Conservation (phyloP, 2,329 filamentous ascomycete species). For the Paecilomyces formosus region DNA sequence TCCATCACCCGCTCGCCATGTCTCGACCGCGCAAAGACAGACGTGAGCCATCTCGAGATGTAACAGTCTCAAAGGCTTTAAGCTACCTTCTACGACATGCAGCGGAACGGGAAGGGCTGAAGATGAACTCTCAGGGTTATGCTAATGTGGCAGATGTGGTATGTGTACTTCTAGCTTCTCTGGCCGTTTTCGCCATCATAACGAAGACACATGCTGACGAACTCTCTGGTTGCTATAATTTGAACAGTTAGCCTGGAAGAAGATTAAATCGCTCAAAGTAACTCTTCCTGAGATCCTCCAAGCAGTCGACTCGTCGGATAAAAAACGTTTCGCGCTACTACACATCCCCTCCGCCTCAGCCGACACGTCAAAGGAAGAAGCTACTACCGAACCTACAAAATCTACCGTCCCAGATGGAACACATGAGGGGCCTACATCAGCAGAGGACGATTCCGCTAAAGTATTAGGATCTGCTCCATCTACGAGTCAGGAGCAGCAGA, state of each 20-base stretch:
- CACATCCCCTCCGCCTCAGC: conserved; percentile 33
- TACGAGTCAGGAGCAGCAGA: conserved; percentile 22
- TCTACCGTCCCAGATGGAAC: conserved; percentile 9
- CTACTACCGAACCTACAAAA: conserved; percentile 11
- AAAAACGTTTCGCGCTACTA: conserved; percentile 82
- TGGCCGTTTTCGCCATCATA: background rate
- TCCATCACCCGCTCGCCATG: background rate
- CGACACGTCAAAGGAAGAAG: conserved; percentile 11
- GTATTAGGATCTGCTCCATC: conserved; percentile 13
- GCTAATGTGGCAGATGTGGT: conserved; percentile 54
- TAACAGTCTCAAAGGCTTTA: conserved; percentile 34
- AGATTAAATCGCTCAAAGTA: conserved; percentile 62
- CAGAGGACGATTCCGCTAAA: conserved; percentile 5
- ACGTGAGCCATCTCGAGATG: conserved; percentile 18
- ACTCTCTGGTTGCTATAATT: background rate
- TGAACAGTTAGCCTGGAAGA: conserved; percentile 48
- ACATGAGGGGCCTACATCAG: conserved; percentile 5
- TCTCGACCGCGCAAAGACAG: background rate
- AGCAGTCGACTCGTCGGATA: conserved; percentile 69
- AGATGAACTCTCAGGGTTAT: conserved; percentile 53
- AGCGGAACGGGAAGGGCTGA: conserved; percentile 52
- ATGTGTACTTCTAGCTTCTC: conserved; percentile 20
- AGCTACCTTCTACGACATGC: conserved; percentile 52
- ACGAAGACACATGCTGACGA: background rate
- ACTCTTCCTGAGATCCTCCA: conserved; percentile 65